phyloP scores from a whole-genome alignment of 73 alveolate genomes.

The Paraurostyla sp. region DNA sequence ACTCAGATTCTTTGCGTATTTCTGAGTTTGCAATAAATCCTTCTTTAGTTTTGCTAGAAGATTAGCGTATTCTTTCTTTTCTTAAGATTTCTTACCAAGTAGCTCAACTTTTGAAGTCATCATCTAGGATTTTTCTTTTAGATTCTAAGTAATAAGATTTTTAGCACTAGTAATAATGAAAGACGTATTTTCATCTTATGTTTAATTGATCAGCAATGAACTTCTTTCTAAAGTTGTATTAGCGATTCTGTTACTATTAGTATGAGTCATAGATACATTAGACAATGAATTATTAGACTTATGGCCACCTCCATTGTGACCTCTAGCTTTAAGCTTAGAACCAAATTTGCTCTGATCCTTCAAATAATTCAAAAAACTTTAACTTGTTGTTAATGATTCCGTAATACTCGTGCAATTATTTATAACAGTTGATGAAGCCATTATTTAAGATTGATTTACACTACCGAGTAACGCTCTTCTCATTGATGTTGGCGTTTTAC shows the following conservation, averaged over 20 bases:
- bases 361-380: not conserved
- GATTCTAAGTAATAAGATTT: not conserved
- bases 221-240: not conserved
- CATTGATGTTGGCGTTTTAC: too few relatives aligned
- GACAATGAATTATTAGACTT: not conserved
- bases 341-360: not conserved
- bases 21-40: not conserved
- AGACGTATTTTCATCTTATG: not conserved
- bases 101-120: not conserved
- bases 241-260: not conserved
- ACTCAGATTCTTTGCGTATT: not conserved
- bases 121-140: not conserved
- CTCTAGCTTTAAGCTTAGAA: not conserved
- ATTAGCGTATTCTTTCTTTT: not conserved
- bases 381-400: too few relatives aligned
- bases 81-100: not conserved
- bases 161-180: not conserved
- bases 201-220: too few relatives aligned
- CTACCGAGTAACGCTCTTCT: too few relatives aligned
- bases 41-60: not conserved
- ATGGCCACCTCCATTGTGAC: not conserved
- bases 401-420: too few relatives aligned
- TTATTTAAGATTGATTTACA: too few relatives aligned
- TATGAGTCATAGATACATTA: not conserved
- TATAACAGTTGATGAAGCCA: too few relatives aligned